Base-by-base conservation (phyloP, 2,329 filamentous ascomycete species). In the Colletotrichum theobromicola region DNA sequence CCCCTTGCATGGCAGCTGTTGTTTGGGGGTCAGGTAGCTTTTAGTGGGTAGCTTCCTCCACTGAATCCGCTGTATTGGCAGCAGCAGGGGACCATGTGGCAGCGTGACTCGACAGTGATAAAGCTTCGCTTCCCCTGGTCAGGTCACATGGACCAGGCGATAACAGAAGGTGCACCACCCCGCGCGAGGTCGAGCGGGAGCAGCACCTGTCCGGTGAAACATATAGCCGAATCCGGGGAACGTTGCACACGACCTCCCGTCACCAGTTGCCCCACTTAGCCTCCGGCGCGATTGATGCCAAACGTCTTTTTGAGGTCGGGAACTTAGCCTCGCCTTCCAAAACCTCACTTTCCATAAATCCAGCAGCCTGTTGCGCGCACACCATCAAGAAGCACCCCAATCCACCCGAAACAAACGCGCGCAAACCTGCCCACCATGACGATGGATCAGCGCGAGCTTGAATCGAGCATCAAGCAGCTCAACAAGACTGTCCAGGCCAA, bases 391-490 rank as follows among this genome's bases (percentile, higher is more conserved):
- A 62, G 5, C n/a, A 62, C 9, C 32, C 58, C 58, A 32, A 12
- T n/a, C 15, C 16, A 35, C 28, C 13, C 8, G 16, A 8, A 42
- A 26, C 16, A 69, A 8, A 53, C 8, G 26, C 26, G 34, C 64
- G 37, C 58, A 37, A 16, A 70, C 10, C 15, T 15, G 32, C 58
- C 60, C 50, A 61, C n/a, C 37, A 75, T 75, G 68, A 65, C 74
- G 57, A 75, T 98, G 93, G 94, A 98, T 80, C 90, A 93, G 81
- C 94, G 95, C 85, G 94, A 96, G 82, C 93, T 98, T 70, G 91
- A 93, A 79, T 87, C 92, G 80, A 93, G 92, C 84, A 92, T 95
- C 80, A 94, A 94, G 85, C 92, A 93, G 81, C 90, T 98, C 81
- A 91, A 90, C 79, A 98, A 98, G 86, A 94, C 95, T 28, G 89